Evolutionary conservation across 2,329 filamentous ascomycete species (phyloP).

Genomic region (Verticillium alfalfae): DNA sequence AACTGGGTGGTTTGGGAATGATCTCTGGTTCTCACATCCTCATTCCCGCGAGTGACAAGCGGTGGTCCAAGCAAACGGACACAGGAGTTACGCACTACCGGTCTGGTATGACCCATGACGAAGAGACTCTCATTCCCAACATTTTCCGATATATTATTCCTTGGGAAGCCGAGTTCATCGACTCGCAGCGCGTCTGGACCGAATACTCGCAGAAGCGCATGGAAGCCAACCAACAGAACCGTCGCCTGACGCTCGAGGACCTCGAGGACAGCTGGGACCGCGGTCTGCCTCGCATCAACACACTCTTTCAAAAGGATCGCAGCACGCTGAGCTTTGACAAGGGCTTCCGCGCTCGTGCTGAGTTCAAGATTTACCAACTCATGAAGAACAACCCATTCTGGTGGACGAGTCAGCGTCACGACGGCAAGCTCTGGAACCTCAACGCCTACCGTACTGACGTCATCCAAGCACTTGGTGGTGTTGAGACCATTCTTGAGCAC

Average conservation of each 20-base stretch:
- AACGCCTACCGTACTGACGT: constrained; percentile 96
- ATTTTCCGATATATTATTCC: constrained; percentile 99
- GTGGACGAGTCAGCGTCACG: constrained; percentile 97
- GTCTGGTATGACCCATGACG: constrained; percentile 95
- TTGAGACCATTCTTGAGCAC: constrained; percentile 96
- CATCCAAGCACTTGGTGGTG: constrained; percentile 91
- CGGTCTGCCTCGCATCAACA: constrained; percentile 95
- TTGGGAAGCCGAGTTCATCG: constrained; percentile 98
- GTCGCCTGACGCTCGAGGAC: constrained; percentile 89
- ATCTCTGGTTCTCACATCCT: constrained; percentile 97
- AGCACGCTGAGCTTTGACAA: constrained; percentile 98
- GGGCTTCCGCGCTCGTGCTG: constrained; percentile 88
- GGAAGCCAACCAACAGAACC: constrained; percentile 96
- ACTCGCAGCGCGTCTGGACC: constrained; percentile 98
- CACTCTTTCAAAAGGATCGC: constrained; percentile 95
- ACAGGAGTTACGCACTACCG: constrained; percentile 95
- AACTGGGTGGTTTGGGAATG: constrained; percentile 95
- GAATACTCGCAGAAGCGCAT: constrained; percentile 97
- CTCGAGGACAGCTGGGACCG: constrained; percentile 98
- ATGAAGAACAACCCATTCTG: constrained; percentile 99
- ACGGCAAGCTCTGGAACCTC: constrained; percentile 95
- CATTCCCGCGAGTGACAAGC: constrained; percentile 94
- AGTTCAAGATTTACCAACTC: constrained; percentile 97
- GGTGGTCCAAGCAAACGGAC: constrained; percentile 98
- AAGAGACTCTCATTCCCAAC: constrained; percentile 96